A percentile compares a stretch with the other conserved stretches of the same genome.
These are phyloP conservation scores for Rhizopus sp. DNA, from an alignment of 371 early-diverging fungal species.

Conservation along the genomic window DNA sequence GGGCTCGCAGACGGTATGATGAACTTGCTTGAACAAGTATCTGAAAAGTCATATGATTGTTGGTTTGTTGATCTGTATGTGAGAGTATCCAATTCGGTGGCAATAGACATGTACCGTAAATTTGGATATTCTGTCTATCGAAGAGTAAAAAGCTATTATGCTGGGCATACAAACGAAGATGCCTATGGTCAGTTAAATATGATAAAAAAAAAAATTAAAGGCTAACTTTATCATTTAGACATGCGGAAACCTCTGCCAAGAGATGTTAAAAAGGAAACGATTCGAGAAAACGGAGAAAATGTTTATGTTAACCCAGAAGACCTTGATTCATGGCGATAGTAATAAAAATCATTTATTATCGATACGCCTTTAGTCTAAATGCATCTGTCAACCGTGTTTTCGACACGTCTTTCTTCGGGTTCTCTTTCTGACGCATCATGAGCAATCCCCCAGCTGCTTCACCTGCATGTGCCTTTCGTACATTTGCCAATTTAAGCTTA, in stretches of 20 bases:
- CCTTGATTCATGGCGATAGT: constrained; percentile 50
- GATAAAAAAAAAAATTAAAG: constrained; percentile 11
- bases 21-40: constrained; percentile 90
- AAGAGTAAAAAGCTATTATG: constrained; percentile 90
- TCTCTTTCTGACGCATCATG: constrained; percentile 43
- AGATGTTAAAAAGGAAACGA: constrained; percentile 72
- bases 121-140: constrained; percentile 95
- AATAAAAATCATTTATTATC: neutral
- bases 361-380: constrained; percentile 1
- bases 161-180: constrained; percentile 71
- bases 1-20: constrained; percentile 93
- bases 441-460: constrained; percentile 49
- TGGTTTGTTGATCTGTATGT: constrained; percentile 99
- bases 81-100: constrained; percentile 91
- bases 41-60: constrained; percentile 88
- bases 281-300: constrained; percentile 64
- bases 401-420: neutral
- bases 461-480: constrained; percentile 34
- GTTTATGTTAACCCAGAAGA: constrained; percentile 63
- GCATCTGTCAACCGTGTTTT: constrained; percentile 3
- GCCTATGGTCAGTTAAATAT: constrained; percentile 67
- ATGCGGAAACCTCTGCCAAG: constrained; percentile 87
- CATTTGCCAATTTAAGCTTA: constrained; percentile 7
- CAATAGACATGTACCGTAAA: constrained; percentile 94
- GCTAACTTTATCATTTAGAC: constrained; percentile 48